Percentiles rank a stretch among this genome's conserved stretches.
phyloP scores from a whole-genome alignment of 768 basidiomycete species.

The Collybia sp. region DNA sequence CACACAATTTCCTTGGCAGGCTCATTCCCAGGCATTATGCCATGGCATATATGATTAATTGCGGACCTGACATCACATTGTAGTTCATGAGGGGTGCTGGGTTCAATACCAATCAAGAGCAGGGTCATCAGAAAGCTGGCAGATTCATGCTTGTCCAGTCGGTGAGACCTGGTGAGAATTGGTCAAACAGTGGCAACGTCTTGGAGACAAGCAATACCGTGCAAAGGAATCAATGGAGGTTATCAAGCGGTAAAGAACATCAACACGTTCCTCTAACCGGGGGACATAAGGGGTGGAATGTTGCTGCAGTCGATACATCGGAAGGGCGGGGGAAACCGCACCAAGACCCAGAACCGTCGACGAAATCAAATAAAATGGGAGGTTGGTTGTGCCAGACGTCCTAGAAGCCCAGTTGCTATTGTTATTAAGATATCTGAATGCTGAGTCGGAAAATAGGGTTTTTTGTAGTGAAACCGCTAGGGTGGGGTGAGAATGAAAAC shows the following conservation, averaged over 20 bases:
- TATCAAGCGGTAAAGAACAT: constrained; percentile 35
- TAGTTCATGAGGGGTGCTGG: constrained; percentile 37
- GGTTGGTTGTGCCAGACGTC: constrained; percentile 14
- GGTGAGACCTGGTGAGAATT: constrained; percentile 21
- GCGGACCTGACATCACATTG: constrained; percentile 39
- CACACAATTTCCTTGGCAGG: constrained; percentile 22
- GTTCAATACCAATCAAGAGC: constrained; percentile 54
- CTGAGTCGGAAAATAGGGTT: constrained; percentile 16
- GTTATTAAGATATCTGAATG: constrained; percentile 26
- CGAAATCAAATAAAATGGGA: constrained; percentile 29
- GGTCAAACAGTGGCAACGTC: too few species aligned
- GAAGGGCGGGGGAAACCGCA: constrained; percentile 16
- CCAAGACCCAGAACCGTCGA: constrained; percentile 39
- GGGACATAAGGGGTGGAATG: too few species aligned
- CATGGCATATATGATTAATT: constrained; percentile 42
- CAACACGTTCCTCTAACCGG: constrained; percentile 16
- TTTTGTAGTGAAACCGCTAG: constrained; percentile 23
- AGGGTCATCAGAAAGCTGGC: constrained; percentile 42
- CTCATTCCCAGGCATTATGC: constrained; percentile 26
- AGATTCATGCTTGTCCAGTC: constrained; percentile 36
- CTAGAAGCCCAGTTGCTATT: constrained; percentile 24
- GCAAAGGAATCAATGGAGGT: constrained; percentile 36
- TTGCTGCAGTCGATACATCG: too few species aligned
- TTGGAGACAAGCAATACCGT: constrained; percentile 31
- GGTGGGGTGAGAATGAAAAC: constrained; percentile 9